Evolutionary conservation across 148 eudicot genomes (phyloP).

Genomic region (Persicaria maculosa): DNA sequence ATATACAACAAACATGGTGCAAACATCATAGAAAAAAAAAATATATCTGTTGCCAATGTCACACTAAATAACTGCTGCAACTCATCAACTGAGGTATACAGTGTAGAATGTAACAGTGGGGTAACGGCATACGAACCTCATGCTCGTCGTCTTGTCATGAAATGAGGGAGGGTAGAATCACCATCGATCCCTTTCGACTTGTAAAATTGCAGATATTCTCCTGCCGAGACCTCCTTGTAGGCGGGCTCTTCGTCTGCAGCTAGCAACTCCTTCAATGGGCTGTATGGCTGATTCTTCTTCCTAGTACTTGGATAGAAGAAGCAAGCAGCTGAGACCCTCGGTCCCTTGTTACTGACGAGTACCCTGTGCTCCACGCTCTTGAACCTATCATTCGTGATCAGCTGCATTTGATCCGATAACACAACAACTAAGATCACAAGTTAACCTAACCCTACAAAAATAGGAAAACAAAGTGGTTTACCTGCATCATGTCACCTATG

Average conservation of each 20-base stretch:
- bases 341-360: not conserved
- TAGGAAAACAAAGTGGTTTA: not conserved
- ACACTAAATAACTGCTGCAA: no score
- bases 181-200: not conserved
- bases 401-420: not conserved
- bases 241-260: conserved; percentile 19
- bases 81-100: no score
- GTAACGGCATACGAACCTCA: not conserved
- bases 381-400: conserved; percentile 14
- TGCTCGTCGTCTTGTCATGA: conserved; percentile 5
- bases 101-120: no score
- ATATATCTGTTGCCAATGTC: not conserved
- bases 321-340: conserved; percentile 14
- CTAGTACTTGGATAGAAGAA: conserved; percentile 28
- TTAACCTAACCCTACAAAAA: not conserved
- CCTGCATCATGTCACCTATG: conserved; percentile 23
- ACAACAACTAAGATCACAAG: not conserved
- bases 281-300: conserved; percentile 16
- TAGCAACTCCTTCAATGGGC: conserved; percentile 39
- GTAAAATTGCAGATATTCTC: conserved; percentile 23
- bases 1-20: no score
- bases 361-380: conserved; percentile 20
- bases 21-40: no score
- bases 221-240: conserved; percentile 27
- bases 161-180: conserved; percentile 16